Evolutionary conservation across 768 basidiomycete species (phyloP), one percentile per base, ranked within the genome.

Genomic region (Naganishia vaughanmartiniae): DNA sequence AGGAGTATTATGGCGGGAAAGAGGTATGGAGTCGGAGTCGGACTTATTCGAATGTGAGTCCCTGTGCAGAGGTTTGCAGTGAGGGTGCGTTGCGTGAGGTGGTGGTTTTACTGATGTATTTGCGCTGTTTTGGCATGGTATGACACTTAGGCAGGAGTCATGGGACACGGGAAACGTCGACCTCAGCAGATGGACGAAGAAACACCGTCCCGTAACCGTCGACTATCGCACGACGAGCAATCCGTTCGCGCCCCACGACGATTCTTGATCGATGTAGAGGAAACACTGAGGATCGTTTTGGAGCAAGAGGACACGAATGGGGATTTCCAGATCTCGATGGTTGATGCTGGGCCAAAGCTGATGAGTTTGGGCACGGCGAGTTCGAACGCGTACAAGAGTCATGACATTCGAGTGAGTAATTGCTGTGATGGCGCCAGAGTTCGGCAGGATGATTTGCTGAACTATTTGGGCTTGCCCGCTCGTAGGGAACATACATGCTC

Each of bases 301-400:
- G 93, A 96, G 82, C 95, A 97, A 80, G 95, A 99, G 80, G 95
- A 99, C 79, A 97, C 95, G 17, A 93, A 98, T 73, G 90, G 90
- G 36, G 92, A 97, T 81, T 93, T 95, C 79, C 79, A 84, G 82
- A 97, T 98, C 79, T 93, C 90, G 74, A 87, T 97, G 78, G 93
- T 90, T 26, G 95, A 99, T 79, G 92, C 93, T 71, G 94, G 96
- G 2, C 94, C 94, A 15, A 99, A 98, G 84, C 86, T 95, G 80
- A 89, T 98, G 86, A 88, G 94, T 0, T 85, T 99, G 67, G 95
- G 95, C 21, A 99, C 95, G 0, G 95, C 93, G 11, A 93, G 93
- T 4, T 93, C 91, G 81, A 99, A 99, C 82, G 95, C 94, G 21
- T 94, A 92, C 88, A 97, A 97, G 84, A 89, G 89, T 3, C 96